phyloP scores from a whole-genome alignment of 2,329 filamentous ascomycete genomes.

The Aureobasidium zeae region DNA sequence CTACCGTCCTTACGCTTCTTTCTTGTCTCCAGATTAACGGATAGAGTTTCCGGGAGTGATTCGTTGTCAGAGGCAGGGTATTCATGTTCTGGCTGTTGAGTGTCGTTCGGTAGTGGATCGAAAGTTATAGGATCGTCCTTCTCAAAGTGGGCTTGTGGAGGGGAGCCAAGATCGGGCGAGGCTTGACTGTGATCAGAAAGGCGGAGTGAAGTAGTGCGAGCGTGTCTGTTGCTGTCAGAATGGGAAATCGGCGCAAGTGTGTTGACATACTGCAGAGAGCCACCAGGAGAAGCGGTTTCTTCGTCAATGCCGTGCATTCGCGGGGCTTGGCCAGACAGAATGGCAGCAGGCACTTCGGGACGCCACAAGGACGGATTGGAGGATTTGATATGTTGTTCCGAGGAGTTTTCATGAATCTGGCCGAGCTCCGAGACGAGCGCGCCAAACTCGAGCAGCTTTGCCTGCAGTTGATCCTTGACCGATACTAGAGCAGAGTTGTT shows the following conservation, averaged over 20 bases:
- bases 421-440: constrained; percentile 58
- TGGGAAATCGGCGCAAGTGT: neutral
- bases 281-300: constrained; percentile 56
- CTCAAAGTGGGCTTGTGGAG: constrained; percentile 45
- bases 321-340: constrained; percentile 37
- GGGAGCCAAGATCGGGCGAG: constrained; percentile 59
- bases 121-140: constrained; percentile 40
- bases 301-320: constrained; percentile 60
- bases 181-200: constrained; percentile 48
- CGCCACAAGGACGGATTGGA: constrained; percentile 20
- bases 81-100: constrained; percentile 10
- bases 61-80: constrained; percentile 25
- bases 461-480: constrained; percentile 63
- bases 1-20: constrained; percentile 44
- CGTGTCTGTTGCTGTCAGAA: constrained; percentile 40
- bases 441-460: constrained; percentile 62
- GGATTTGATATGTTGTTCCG: constrained; percentile 18
- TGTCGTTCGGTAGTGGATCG: constrained; percentile 23
- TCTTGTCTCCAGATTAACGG: constrained; percentile 44
- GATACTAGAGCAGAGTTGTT: constrained; percentile 55
- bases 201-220: constrained; percentile 45
- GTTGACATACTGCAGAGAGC: constrained; percentile 44
- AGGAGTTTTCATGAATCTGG: constrained; percentile 21
- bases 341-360: constrained; percentile 12
- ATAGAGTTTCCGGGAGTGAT: constrained; percentile 31